These are phyloP conservation scores for Miamiensis avidus DNA, from an alignment of 169 alveolate species.

Conservation along the genomic window DNA sequence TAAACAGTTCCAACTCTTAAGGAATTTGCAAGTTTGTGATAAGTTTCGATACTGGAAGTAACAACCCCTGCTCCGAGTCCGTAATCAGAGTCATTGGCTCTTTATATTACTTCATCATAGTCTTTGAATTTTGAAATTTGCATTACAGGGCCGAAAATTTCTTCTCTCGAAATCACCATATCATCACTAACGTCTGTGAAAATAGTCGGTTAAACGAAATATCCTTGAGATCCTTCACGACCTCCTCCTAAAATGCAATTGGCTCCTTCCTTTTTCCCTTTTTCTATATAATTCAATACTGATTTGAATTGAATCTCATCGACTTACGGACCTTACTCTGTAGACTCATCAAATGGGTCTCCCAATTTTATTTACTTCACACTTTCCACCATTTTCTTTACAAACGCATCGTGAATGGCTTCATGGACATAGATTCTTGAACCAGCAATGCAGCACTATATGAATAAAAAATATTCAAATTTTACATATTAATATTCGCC, in stretches of 20 bases:
- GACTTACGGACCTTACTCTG: constrained; percentile 85
- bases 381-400: constrained; percentile 40
- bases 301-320: constrained; percentile 64
- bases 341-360: constrained; percentile 65
- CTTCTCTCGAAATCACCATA: constrained; percentile 84
- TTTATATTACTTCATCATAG: constrained; percentile 77
- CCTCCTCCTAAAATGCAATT: constrained; percentile 80
- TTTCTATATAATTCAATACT: constrained; percentile 64
- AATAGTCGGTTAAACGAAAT: constrained; percentile 84
- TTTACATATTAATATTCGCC: constrained; percentile 79
- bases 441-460: constrained; percentile 85
- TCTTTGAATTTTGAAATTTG: constrained; percentile 49
- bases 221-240: constrained; percentile 64
- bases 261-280: constrained; percentile 84
- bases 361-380: constrained; percentile 50
- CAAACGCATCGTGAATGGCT: constrained; percentile 74
- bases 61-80: constrained; percentile 89
- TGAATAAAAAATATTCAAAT: constrained; percentile 86
- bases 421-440: constrained; percentile 81
- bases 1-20: constrained; percentile 76
- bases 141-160: constrained; percentile 89
- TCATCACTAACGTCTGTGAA: constrained; percentile 80
- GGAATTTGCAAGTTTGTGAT: constrained; percentile 57
- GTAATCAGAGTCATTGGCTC: constrained; percentile 83
- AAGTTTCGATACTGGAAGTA: constrained; percentile 73